Base-by-base conservation (phyloP, 306 rosid genomes). In the Erythrophleum fordii region DNA sequence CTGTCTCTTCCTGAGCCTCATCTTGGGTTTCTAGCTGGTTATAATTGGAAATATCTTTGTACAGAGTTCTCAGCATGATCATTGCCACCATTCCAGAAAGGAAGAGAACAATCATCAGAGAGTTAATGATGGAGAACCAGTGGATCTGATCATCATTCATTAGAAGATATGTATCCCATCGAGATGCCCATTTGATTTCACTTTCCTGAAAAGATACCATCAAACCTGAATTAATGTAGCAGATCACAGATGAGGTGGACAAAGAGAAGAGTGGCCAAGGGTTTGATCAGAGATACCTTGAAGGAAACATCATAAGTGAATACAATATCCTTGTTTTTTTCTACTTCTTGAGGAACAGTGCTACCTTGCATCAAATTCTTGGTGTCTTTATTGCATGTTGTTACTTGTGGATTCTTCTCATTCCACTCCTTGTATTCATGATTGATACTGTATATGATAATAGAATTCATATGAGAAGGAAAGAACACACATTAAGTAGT, bases 81-180 rank as follows among this genome's bases (percentile, higher is more conserved):
- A 96, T 96, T 59, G 99, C 99, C 89, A 96, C 97, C 99, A 96
- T 96, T 79, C 99, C 99, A 56, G 99, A 96, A 75, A 96, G 97
- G 88, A 96, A 96, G 72, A 96, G 98, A 49, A 96, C 99, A 86
- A 96, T 96, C 99, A 96, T 96, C 82, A 96, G 88, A 83, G 99
- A 96, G 81, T 96, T 96, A 72, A 96, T 89, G 75, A 96, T 96
- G 83, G 99, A 96, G 77, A 96, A 96, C 99, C 99, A 96, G 90
- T 96, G 99, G 81, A 96, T 96, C 88, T 96, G 99, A 91, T 96
- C 98, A 60, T 96, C 99, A 78, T 93, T 96, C 99, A 96, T 96
- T 83, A 96, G 96, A 78, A 96, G 99, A 87, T 96, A 96, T 55
- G 99, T 96, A 78, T 96, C 99, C 99, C 99, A 96, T 18, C 99